Percentiles rank a stretch among this genome's conserved stretches.
phyloP scores from a whole-genome alignment of 2,329 filamentous ascomycete species.

The Tolypocladium inflatum region DNA sequence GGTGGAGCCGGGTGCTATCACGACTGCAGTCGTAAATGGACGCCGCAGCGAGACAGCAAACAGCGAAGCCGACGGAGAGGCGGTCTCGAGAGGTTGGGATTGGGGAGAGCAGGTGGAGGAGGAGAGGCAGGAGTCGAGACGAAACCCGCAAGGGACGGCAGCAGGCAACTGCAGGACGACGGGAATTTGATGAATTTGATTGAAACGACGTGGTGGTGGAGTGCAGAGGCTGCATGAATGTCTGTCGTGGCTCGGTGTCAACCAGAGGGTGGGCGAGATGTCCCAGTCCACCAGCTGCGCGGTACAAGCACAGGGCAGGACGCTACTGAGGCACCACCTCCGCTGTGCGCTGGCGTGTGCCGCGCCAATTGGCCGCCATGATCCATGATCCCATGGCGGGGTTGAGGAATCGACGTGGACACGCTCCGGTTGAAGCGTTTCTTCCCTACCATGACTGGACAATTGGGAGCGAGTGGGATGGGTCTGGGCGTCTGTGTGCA shows the following conservation, averaged over 20 bases:
- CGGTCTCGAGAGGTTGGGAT: not conserved
- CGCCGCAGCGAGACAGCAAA: not conserved
- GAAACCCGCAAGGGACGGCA: not conserved
- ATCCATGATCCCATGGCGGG: not conserved
- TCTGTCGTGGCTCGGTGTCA: conserved; percentile 2
- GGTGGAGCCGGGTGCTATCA: not conserved
- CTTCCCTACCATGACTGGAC: not conserved
- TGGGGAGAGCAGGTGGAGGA: not conserved
- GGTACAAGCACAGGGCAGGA: not conserved
- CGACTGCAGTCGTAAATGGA: not conserved
- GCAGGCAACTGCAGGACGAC: not conserved
- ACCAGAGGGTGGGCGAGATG: not conserved
- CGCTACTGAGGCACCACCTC: not conserved
- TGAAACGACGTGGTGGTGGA: conserved; percentile 1
- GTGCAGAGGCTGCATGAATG: conserved; percentile 1
- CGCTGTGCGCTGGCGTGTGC: conserved; percentile 6
- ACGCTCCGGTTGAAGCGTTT: not conserved
- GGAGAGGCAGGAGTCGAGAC: not conserved
- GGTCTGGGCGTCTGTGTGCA: not conserved
- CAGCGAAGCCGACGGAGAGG: not conserved
- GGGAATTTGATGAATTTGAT: not conserved
- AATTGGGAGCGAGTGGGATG: not conserved
- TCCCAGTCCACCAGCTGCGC: not conserved
- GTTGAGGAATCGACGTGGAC: not conserved
- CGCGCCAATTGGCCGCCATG: conserved; percentile 5